Base-by-base conservation (phyloP, 768 basidiomycete genomes). In the Calocera viscosa region DNA sequence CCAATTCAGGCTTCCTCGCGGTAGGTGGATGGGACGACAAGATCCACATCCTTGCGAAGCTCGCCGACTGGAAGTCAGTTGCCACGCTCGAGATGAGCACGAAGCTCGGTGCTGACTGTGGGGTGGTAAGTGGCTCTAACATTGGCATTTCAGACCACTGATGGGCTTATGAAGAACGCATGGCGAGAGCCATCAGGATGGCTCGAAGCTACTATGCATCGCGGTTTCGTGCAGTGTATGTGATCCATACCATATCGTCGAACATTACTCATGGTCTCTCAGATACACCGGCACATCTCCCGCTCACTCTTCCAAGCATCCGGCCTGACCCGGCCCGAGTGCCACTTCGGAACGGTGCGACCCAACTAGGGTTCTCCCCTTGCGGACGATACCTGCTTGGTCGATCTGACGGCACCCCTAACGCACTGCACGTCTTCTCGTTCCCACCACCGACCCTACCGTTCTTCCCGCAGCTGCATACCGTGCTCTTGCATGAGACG, bases 11-110 rank as follows among this genome's bases (percentile, higher is more conserved):
- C 72, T 94, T 89, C 73, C 77, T 96, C 10, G 89, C 87, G 1
- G 80, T 94, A 0, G 86, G 85, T 14, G 94, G 94, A 12, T 94
- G 88, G 85, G 92, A 94, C 76, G 91, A 94, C 71, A 91, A 88
- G 91, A 79, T 93, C 32, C 80, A 91, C 69, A 81, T 93, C 67
- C 78, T 94, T 34, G 88, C 90, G 72, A 83, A 81, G 70, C 74
- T 89, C 41, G 88, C 53, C 14, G 53, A 84, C 53, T 94, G 91
- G 91, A 84, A 84, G 16, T 78, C 82, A 8, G 81, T 86, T 28
- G 80, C 79, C 10, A 84, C 82, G 0, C 79, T 93, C 17, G 87
- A 90, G 47, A 73, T 88, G 2, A 80, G 82, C 2, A 78, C 80
- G 5, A 49, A 67, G 40, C 30, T 66, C 66, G 82, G 84, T 68